Conservation (phyloP, 192 early-diverging fungal genomes). For the Gaertneriomyces semiglobifer region DNA sequence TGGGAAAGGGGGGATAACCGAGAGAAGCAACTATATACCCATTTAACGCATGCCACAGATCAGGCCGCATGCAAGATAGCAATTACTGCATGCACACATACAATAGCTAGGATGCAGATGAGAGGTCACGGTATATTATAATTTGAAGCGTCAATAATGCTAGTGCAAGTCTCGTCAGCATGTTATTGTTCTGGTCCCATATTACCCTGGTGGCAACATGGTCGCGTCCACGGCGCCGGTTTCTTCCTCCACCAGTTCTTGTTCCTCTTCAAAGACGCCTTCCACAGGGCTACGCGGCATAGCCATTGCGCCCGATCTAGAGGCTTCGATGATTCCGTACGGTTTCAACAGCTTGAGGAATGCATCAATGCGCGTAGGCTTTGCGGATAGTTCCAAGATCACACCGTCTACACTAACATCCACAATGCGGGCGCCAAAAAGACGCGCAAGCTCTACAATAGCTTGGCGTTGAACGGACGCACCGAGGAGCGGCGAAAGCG, state of each 20-base stretch:
- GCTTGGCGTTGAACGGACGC: slow-evolving; percentile 69
- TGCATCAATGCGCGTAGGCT: slow-evolving; percentile 80
- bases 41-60: too few species aligned
- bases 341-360: slow-evolving; percentile 92
- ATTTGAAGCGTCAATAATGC: too few species aligned
- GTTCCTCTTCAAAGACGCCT: slow-evolving; percentile 60
- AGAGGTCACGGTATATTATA: too few species aligned
- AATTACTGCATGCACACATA: too few species aligned
- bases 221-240: slow-evolving; percentile 76
- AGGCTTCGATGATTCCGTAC: slow-evolving; percentile 92
- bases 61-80: too few species aligned
- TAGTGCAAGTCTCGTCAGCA: too few species aligned
- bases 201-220: slow-evolving; percentile 88
- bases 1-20: too few species aligned
- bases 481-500: slow-evolving; percentile 48
- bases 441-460: slow-evolving; percentile 73
- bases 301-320: slow-evolving; percentile 90
- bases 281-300: slow-evolving; percentile 89
- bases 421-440: slow-evolving; percentile 84
- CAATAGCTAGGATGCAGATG: too few species aligned
- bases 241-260: slow-evolving; percentile 42
- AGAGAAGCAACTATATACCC: too few species aligned
- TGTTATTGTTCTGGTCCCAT: neutral
- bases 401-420: slow-evolving; percentile 82
- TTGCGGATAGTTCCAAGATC: slow-evolving; percentile 86